A percentile compares a stretch with the other conserved stretches of the same genome.
Evolutionary conservation across 2,329 filamentous ascomycete species (phyloP).

Genomic region (Phaeoacremonium minimum): DNA sequence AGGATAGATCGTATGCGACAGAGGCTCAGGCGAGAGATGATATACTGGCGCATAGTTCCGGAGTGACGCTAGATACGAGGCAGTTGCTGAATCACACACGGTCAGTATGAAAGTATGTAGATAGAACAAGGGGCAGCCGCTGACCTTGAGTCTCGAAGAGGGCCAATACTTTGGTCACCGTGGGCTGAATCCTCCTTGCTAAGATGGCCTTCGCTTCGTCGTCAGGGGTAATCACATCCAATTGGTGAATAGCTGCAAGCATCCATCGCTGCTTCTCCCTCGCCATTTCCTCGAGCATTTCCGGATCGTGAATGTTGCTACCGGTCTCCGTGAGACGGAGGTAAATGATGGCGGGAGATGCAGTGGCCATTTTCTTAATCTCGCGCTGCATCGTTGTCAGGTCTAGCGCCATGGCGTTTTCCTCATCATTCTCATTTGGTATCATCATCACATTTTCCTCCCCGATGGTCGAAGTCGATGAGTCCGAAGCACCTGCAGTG

Average conservation of each 20-base stretch:
- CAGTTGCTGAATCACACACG: constrained; percentile 31
- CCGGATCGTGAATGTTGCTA: constrained; percentile 30
- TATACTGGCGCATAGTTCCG: constrained; percentile 34
- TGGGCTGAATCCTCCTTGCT: constrained; percentile 10
- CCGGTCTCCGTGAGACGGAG: constrained; percentile 38
- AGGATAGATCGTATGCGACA: constrained; percentile 29
- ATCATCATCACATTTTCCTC: constrained; percentile 1
- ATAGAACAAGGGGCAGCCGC: constrained; percentile 6
- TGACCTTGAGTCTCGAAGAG: constrained; percentile 49
- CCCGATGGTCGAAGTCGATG: constrained; percentile 2
- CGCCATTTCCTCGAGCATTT: constrained; percentile 45
- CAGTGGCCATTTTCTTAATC: constrained; percentile 50
- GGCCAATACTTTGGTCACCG: constrained; percentile 33
- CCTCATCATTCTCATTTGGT: constrained; percentile 5
- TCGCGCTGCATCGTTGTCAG: constrained; percentile 43
- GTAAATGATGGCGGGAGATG: constrained; percentile 46
- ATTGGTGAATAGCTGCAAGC: constrained; percentile 37
- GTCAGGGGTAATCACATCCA: constrained; percentile 33
- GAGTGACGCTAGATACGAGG: constrained; percentile 43
- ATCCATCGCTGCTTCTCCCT: constrained; percentile 31
- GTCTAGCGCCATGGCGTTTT: constrained; percentile 20
- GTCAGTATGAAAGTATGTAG: neutral
- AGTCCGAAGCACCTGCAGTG: constrained; percentile 7
- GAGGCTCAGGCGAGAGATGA: constrained; percentile 38
- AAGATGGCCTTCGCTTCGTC: constrained; percentile 7